Evolutionary conservation across 345 rosid genomes (phyloP), one percentile per base, ranked within the genome.

Genomic region (Carallia pectinifolia): DNA sequence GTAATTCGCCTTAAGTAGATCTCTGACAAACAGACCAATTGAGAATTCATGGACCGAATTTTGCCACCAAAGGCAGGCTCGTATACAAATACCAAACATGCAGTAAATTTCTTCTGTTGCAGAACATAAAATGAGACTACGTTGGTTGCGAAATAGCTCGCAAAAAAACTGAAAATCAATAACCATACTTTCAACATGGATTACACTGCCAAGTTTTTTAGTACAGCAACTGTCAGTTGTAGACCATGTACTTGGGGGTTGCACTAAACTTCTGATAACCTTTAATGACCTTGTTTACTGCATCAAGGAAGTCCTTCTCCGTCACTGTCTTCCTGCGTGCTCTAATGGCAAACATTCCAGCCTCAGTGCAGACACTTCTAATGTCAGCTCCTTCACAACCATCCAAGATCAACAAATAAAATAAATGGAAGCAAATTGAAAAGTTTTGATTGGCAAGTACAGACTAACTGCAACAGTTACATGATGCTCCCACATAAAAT

Each of bases 261-360:
- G 98, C 96, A 72, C 98, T 91, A 73, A 93, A 93, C 83, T 93
- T 93, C 67, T 93, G 97, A 40, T 93, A 91, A 17, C 98, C 98
- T 72, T 93, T 93, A 68, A 93, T 93, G 58, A 93, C 98, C 75
- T 93, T 93, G 85, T 93, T 89, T 62, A 93, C 97, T n/a, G 98
- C 98, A 55, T 93, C 98, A 19, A 93, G 85, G 77, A 93, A 93
- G 74, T 93, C 98, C 64, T 93, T 91, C 84, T 93, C 98, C 0
- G 98, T 93, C 62, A 93, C 98, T 0, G 97, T 93, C 81, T 93
- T 93, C 73, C 97, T 81, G 53, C 98, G 79, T 3, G 97, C 98
- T 60, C 98, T 76, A 65, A 93, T 91, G 6, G 98, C 97, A 65
- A 74, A 91, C 98, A 93, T 89, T 23, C 98, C 98, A 2, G 98